Evolutionary conservation across 2,329 filamentous ascomycete genomes (phyloP).

Genomic region (Stagonosporopsis vannaccii): DNA sequence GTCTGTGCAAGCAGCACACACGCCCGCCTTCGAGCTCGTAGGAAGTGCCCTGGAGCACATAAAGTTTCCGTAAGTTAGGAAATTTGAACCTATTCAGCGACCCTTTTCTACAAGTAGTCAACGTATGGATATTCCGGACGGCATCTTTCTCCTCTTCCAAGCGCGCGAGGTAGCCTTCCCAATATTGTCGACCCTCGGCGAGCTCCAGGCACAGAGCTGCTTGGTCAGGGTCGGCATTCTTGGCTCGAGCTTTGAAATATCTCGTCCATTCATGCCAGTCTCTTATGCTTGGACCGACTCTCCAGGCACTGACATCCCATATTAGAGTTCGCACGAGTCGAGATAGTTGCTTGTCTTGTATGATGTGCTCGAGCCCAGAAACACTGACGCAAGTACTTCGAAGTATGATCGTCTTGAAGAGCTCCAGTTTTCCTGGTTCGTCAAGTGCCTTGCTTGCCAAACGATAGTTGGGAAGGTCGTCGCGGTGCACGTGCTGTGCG

Average conservation of each 20-base stretch:
- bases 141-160: conserved; percentile 11
- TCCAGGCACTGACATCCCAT: conserved; percentile 22
- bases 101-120: background rate
- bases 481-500: conserved; percentile 11
- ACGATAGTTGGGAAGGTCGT: conserved; percentile 22
- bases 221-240: background rate
- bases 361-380: conserved; percentile 13
- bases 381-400: conserved; percentile 17
- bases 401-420: conserved; percentile 22
- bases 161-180: conserved; percentile 13
- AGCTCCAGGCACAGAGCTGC: background rate
- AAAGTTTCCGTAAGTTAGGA: conserved; percentile 1
- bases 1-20: background rate
- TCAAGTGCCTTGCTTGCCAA: conserved; percentile 15
- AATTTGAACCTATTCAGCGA: background rate
- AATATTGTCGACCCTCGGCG: conserved; percentile 14
- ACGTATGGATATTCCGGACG: too few relatives aligned
- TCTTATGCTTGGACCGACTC: conserved; percentile 5
- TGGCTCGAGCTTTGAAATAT: conserved; percentile 3
- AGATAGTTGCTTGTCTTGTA: conserved; percentile 8
- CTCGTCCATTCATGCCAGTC: conserved; percentile 19
- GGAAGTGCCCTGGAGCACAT: background rate
- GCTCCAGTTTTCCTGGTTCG: conserved; percentile 9
- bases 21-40: background rate
- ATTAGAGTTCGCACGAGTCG: conserved; percentile 16